phyloP scores from a whole-genome alignment of 108 stramenopile genomes.

The Chaetoceros muelleri region DNA sequence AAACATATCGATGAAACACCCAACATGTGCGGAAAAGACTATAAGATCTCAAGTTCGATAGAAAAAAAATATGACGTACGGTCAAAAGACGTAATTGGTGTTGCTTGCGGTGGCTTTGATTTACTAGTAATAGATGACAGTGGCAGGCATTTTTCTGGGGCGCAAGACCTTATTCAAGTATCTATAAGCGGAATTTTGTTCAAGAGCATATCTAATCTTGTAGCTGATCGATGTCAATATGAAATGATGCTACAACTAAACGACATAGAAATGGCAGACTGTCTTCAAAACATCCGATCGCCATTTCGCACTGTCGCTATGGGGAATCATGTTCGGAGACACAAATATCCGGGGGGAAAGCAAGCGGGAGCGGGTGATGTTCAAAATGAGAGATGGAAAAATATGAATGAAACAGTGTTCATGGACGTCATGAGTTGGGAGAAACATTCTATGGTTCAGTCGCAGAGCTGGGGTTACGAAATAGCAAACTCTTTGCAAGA shows the following conservation, averaged over 20 bases:
- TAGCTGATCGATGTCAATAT: not conserved
- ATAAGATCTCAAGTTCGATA: not conserved
- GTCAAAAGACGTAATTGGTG: slow-evolving; percentile 7
- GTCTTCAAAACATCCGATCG: slow-evolving; percentile 34
- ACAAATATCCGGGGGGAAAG: too few relatives aligned
- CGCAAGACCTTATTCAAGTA: slow-evolving; percentile 35
- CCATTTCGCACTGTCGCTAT: slow-evolving; percentile 42
- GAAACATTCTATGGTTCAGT: slow-evolving; percentile 5
- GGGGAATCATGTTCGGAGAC: slow-evolving; percentile 7
- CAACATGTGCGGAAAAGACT: slow-evolving; percentile 5
- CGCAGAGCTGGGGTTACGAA: slow-evolving; percentile 9
- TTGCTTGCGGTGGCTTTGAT: slow-evolving; percentile 35
- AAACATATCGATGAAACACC: not conserved
- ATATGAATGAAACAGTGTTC: not conserved
- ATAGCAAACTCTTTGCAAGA: slow-evolving; percentile 1
- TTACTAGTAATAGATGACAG: slow-evolving; percentile 53
- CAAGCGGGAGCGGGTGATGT: too few relatives aligned
- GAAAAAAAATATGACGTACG: not conserved
- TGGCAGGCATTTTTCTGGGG: slow-evolving; percentile 49
- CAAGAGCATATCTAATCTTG: slow-evolving; percentile 3
- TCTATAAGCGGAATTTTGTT: slow-evolving; percentile 26
- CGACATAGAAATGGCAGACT: slow-evolving; percentile 41
- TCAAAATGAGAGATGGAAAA: not conserved
- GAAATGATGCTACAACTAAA: slow-evolving; percentile 12
- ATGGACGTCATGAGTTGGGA: slow-evolving; percentile 10